Base-by-base conservation (phyloP, 768 basidiomycete genomes). In the Lactarius vividus region DNA sequence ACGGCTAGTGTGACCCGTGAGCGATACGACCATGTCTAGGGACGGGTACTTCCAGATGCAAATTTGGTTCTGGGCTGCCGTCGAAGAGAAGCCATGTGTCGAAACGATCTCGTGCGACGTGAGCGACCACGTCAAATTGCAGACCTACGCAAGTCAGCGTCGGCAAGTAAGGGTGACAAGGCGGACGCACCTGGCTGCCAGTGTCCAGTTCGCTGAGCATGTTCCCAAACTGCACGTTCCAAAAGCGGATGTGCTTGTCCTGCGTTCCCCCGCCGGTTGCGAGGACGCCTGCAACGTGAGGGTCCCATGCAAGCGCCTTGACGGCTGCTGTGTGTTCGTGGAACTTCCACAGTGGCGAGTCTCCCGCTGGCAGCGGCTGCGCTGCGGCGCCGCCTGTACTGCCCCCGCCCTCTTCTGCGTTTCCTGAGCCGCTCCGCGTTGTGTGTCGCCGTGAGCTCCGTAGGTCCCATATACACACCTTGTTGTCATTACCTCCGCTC, bases 221-320 rank as follows among this genome's bases (percentile, higher is more conserved):
- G 28, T 83, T 85, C 35, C 96, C 97, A 61, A 87, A 93, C 40
- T 85, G 79, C 8, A 91, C 92, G 74, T 99, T 98, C 96, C 97
- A 99, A 74, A 97, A 98, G 65, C 96, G 82, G 54, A 99, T 95
- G 74, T 95, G 96, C 77, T 96, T 96, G 75, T 98, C 97, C 71
- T 97, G 95, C n/a, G 96, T 99, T 9, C 96, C 97, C 11, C 96
- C 96, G 6, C 97, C 97, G 8, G 92, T 94, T 0, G 96, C 97
- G 39, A 98, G 78, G 2, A 98, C 83, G 1, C 95, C 94, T 13
- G 88, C 81, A 54, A 96, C 83, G 77, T 99, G 97, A 7, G 96
- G 96, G 75, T 94, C 96, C 96, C 97, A 99, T 7, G 96, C 95
- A 33, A 99, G 88, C 6, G 96, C 96, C 73, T 98, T 98, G 62